phyloP scores from a whole-genome alignment of 2,329 filamentous ascomycete genomes.

The Rutstroemia sp. region DNA sequence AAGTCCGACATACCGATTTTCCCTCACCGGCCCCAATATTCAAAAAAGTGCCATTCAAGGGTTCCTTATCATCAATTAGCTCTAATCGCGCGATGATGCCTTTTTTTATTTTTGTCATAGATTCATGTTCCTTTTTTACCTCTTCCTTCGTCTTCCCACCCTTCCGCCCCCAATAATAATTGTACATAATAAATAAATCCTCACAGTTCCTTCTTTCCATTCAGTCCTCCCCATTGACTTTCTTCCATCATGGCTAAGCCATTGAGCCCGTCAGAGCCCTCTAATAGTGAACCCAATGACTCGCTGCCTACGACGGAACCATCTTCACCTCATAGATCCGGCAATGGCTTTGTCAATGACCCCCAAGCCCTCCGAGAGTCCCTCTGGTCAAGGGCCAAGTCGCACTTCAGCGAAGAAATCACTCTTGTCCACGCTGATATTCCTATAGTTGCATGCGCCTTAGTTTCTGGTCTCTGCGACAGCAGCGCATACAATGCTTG shows the following conservation, averaged over 20 bases:
- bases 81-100: not conserved
- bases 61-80: not conserved
- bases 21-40: no score
- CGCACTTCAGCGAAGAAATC: constrained; percentile 25
- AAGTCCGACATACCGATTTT: no score
- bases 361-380: constrained; percentile 5
- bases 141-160: not conserved
- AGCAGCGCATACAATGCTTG: constrained; percentile 40
- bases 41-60: no score
- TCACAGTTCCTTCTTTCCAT: not conserved
- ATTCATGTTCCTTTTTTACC: not conserved
- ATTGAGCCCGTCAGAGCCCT: not conserved
- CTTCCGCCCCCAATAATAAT: not conserved
- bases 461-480: constrained; percentile 40
- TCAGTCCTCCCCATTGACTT: not conserved
- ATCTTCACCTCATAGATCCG: constrained; percentile 9
- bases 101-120: no score
- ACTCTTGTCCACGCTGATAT: constrained; percentile 28
- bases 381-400: not conserved
- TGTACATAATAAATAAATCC: no score
- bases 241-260: not conserved
- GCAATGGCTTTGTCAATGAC: constrained; percentile 10
- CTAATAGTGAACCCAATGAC: not conserved
- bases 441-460: constrained; percentile 36
- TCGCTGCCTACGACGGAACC: constrained; percentile 1